Percentiles rank a stretch among this genome's conserved stretches.
phyloP scores from a whole-genome alignment of 768 basidiomycete genomes.

The Amanita brunnescens region DNA sequence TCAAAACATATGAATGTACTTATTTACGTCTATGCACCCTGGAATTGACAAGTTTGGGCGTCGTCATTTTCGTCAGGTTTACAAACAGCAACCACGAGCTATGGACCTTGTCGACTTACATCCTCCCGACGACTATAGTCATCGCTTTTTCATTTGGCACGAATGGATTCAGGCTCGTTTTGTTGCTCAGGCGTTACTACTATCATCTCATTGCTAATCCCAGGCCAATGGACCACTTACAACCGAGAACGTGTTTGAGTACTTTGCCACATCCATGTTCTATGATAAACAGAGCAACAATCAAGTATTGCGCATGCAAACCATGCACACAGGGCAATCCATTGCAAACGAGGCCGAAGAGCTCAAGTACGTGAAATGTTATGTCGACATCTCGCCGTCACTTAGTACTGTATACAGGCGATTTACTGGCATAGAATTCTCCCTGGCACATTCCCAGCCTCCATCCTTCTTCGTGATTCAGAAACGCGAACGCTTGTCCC shows the following conservation, averaged over 20 bases:
- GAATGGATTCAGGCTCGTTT: slow-evolving; percentile 71
- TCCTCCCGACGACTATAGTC: slow-evolving; percentile 73
- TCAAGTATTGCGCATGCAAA: slow-evolving; percentile 90
- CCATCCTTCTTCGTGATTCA: slow-evolving; percentile 85
- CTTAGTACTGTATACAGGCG: slow-evolving; percentile 38
- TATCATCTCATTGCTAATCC: slow-evolving; percentile 4
- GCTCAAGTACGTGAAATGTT: slow-evolving; percentile 49
- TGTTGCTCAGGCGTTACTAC: neutral
- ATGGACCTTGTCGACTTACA: slow-evolving; percentile 59
- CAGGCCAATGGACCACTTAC: slow-evolving; percentile 75
- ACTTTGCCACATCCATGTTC: slow-evolving; percentile 87
- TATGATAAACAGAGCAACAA: slow-evolving; percentile 94
- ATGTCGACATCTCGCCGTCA: slow-evolving; percentile 3
- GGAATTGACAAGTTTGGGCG: too few species aligned
- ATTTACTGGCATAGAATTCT: slow-evolving; percentile 84
- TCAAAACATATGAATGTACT: neutral
- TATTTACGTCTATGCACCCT: neutral
- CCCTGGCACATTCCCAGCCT: slow-evolving; percentile 69
- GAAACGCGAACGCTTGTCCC: slow-evolving; percentile 77
- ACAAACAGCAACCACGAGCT: too few species aligned
- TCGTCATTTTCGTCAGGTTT: too few species aligned
- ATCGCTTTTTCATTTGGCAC: slow-evolving; percentile 85
- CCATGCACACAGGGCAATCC: slow-evolving; percentile 73
- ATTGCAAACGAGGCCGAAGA: slow-evolving; percentile 78
- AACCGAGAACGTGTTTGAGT: slow-evolving; percentile 75